phyloP scores from a whole-genome alignment of 1,139 yeast genomes.

The Sugiyamaella castrensis region DNA sequence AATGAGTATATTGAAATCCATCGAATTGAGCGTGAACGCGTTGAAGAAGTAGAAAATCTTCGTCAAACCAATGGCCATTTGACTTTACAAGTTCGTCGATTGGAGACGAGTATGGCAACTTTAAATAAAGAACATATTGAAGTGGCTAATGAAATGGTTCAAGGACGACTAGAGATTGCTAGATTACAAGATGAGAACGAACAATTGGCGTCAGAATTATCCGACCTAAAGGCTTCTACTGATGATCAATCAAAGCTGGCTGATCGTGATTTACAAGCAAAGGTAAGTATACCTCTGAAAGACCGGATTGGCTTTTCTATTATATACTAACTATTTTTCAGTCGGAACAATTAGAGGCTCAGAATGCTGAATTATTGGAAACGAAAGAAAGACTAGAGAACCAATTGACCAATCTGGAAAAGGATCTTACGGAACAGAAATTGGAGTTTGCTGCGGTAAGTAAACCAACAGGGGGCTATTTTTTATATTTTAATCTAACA shows the following conservation, averaged over 20 bases:
- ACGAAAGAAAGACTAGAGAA: constrained; percentile 35
- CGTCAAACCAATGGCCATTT: constrained; percentile 67
- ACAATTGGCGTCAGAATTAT: constrained; percentile 52
- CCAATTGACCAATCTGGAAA: constrained; percentile 36
- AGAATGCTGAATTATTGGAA: constrained; percentile 39
- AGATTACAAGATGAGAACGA: constrained; percentile 64
- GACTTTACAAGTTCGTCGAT: constrained; percentile 66
- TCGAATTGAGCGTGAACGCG: constrained; percentile 62
- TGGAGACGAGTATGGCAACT: constrained; percentile 65
- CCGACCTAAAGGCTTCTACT: constrained; percentile 44
- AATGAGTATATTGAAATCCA: constrained; percentile 75
- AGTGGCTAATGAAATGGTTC: constrained; percentile 71
- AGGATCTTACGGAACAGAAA: constrained; percentile 34
- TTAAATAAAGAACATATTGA: constrained; percentile 78
- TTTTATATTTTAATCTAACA: constrained; percentile 2
- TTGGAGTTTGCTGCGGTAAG: constrained; percentile 25
- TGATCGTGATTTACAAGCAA: constrained; percentile 21
- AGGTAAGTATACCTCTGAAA: constrained; percentile 11
- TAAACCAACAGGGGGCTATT: neutral
- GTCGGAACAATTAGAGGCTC: constrained; percentile 56
- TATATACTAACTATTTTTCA: constrained; percentile 39
- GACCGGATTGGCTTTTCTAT: constrained; percentile 13
- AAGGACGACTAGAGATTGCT: constrained; percentile 60
- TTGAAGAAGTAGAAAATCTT: constrained; percentile 64
- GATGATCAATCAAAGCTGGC: constrained; percentile 19